phyloP scores from a whole-genome alignment of 23 red algal species.

The Porphyridium purpureum region DNA sequence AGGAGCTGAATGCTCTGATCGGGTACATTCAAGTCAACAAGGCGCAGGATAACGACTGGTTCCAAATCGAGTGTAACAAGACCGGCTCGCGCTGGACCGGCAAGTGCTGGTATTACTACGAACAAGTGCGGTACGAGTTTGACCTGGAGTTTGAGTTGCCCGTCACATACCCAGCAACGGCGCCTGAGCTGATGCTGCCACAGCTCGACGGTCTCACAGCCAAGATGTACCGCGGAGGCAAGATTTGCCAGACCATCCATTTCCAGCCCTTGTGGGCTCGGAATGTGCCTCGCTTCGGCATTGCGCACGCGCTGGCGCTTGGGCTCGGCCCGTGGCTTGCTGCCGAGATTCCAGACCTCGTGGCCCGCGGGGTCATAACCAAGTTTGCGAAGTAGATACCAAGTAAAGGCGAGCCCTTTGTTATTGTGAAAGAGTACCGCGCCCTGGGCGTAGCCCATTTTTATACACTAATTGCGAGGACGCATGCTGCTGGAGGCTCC shows the following conservation, averaged over 20 bases:
- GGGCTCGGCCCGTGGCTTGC: slow-evolving; percentile 78
- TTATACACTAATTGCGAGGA: too few species aligned
- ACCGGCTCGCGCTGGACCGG: slow-evolving; percentile 72
- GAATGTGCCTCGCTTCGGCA: slow-evolving; percentile 65
- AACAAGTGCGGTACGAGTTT: slow-evolving; percentile 73
- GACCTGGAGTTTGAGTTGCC: slow-evolving; percentile 63
- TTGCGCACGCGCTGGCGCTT: slow-evolving; percentile 61
- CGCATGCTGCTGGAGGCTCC: too few species aligned
- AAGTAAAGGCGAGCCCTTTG: too few species aligned
- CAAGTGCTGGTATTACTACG: slow-evolving; percentile 77
- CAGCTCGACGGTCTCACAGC: slow-evolving; percentile 54
- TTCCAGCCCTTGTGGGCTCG: slow-evolving; percentile 70
- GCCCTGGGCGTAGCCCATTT: too few species aligned
- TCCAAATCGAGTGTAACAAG: too few species aligned
- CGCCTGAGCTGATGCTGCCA: slow-evolving; percentile 58
- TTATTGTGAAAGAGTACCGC: too few species aligned
- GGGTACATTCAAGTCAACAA: too few species aligned
- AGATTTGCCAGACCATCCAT: slow-evolving; percentile 84
- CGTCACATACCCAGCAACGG: slow-evolving; percentile 54
- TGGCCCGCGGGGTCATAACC: slow-evolving; percentile 54
- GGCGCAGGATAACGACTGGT: too few species aligned
- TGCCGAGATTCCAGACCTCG: slow-evolving; percentile 73
- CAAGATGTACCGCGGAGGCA: slow-evolving; percentile 89
- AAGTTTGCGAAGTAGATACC: slow-evolving; percentile 64
- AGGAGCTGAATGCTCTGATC: too few species aligned